Percentiles rank a stretch among this genome's conserved stretches.
These are phyloP conservation scores for Aureobasidium zeae DNA, from an alignment of 2,329 filamentous ascomycete genomes.

Conservation along the genomic window DNA sequence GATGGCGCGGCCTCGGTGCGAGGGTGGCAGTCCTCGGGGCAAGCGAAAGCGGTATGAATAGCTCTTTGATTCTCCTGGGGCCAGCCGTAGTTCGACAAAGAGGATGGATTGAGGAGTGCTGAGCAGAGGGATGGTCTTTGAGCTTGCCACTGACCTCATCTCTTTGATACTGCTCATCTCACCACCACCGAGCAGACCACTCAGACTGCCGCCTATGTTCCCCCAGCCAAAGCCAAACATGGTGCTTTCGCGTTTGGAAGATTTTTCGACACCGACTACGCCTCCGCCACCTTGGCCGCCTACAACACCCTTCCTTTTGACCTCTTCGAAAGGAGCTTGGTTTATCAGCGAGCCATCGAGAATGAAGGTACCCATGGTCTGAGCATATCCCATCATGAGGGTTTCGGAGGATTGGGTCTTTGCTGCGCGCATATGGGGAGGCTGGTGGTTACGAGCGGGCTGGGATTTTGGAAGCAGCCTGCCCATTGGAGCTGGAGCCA, in stretches of 20 bases:
- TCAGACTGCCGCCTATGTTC: constrained; percentile 76
- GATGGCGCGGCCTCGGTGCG: constrained; percentile 82
- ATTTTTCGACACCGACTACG: constrained; percentile 73
- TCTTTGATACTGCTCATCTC: constrained; percentile 92
- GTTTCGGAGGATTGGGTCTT: constrained; percentile 56
- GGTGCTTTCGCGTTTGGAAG: constrained; percentile 63
- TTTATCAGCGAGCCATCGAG: constrained; percentile 87
- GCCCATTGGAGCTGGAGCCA: constrained; percentile 35
- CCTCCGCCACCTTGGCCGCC: constrained; percentile 74
- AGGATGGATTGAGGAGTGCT: constrained; percentile 91
- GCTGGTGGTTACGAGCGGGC: constrained; percentile 25
- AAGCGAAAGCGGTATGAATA: constrained; percentile 82
- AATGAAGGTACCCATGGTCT: constrained; percentile 84
- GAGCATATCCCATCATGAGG: constrained; percentile 96
- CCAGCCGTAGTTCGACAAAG: constrained; percentile 84
- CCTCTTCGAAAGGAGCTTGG: constrained; percentile 82
- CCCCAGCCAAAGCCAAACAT: constrained; percentile 84
- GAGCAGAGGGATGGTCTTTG: constrained; percentile 80
- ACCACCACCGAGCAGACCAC: constrained; percentile 73
- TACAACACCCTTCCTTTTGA: constrained; percentile 87
- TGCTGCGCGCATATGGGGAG: constrained; percentile 37
- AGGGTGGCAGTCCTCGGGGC: constrained; percentile 82
- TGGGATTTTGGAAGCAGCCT: constrained; percentile 44
- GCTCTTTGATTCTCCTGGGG: constrained; percentile 76
- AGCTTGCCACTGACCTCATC: constrained; percentile 80